Conservation (phyloP, 2,329 filamentous ascomycete species). For the Teratosphaeria destructans region DNA sequence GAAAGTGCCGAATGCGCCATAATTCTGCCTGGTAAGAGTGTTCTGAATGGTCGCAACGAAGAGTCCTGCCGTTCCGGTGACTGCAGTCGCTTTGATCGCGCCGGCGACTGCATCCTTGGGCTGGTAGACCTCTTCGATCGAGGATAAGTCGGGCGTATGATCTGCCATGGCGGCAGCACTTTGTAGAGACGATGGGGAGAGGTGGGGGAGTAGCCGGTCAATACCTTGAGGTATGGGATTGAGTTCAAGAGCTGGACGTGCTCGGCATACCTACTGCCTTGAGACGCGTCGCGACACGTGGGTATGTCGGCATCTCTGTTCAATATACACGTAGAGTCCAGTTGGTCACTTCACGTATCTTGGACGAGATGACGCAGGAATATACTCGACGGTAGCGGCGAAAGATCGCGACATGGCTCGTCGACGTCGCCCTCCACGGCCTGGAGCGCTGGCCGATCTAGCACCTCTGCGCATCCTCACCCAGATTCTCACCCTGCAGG, state of each 20-base stretch:
- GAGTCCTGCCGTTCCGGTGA: conserved; percentile 59
- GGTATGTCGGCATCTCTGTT: background rate
- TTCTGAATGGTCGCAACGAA: conserved; percentile 74
- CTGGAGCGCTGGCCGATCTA: conserved; percentile 56
- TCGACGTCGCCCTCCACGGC: conserved; percentile 52
- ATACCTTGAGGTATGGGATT: background rate
- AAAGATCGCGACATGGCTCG: conserved; percentile 23
- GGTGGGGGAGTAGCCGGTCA: background rate
- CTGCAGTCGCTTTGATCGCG: conserved; percentile 52
- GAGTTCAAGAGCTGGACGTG: background rate
- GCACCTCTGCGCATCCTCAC: conserved; percentile 56
- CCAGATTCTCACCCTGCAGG: conserved; percentile 56
- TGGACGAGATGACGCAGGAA: background rate
- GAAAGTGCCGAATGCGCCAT: conserved; percentile 71
- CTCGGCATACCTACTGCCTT: background rate
- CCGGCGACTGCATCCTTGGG: conserved; percentile 64
- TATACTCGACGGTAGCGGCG: background rate
- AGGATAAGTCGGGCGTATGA: conserved; percentile 22
- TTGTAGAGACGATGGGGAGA: background rate
- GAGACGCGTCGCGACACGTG: background rate
- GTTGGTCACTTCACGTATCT: background rate
- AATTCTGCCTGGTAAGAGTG: conserved; percentile 70
- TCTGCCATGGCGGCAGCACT: conserved; percentile 37
- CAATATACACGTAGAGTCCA: background rate
- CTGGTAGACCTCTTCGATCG: conserved; percentile 47